These are phyloP conservation scores for Microglena sp. DNA, from an alignment of 139 green algal genomes.

Conservation along the genomic window DNA sequence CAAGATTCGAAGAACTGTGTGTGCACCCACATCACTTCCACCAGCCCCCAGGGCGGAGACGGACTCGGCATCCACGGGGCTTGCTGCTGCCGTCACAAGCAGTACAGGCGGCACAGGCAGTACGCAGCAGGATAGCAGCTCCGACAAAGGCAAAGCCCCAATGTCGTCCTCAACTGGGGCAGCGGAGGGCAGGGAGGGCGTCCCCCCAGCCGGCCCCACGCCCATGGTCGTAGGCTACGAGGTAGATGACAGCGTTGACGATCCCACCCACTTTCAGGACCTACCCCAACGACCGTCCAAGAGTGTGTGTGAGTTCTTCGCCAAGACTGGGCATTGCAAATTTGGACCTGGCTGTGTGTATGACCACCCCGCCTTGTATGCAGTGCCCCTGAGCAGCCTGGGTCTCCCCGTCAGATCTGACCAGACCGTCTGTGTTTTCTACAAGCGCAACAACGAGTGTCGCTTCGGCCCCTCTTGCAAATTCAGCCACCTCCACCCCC, in stretches of 20 bases:
- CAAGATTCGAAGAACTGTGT: too few species aligned
- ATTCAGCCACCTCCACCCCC: constrained; percentile 88
- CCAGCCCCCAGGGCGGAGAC: too few species aligned
- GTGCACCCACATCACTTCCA: too few species aligned
- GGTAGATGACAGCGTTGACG: constrained; percentile 17
- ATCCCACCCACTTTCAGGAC: constrained; percentile 8
- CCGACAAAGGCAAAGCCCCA: too few species aligned
- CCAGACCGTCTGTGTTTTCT: constrained; percentile 73
- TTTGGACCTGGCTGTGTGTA: constrained; percentile 77
- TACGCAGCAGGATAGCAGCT: too few species aligned
- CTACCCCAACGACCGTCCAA: constrained; percentile 60
- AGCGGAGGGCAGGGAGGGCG: too few species aligned
- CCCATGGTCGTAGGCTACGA: constrained; percentile 36
- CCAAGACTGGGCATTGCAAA: constrained; percentile 82
- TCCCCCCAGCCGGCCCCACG: too few species aligned
- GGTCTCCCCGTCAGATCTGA: constrained; percentile 59
- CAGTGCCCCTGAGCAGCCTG: constrained; percentile 46
- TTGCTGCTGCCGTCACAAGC: too few species aligned
- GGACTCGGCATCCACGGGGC: too few species aligned
- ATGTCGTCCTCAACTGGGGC: constrained; percentile 73
- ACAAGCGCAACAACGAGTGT: constrained; percentile 70
- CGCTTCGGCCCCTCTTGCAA: constrained; percentile 87
- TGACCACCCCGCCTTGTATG: constrained; percentile 69
- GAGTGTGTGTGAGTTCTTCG: constrained; percentile 78
- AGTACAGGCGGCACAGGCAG: too few species aligned